These are phyloP conservation scores for Aspergillus calidoustus DNA, from an alignment of 2,329 filamentous ascomycete genomes.

Conservation along the genomic window DNA sequence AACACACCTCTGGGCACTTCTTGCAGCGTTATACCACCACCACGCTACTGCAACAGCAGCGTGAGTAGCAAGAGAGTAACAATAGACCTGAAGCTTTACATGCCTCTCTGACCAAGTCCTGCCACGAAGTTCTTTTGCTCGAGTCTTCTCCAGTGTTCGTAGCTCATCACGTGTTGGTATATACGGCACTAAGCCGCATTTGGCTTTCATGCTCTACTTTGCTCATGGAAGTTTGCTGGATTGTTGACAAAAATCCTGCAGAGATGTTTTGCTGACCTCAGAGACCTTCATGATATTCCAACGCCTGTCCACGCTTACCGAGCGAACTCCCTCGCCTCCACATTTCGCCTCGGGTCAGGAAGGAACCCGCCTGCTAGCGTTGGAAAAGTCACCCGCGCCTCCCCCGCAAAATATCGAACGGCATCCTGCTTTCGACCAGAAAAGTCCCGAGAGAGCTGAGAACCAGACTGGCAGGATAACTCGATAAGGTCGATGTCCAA, in stretches of 20 bases:
- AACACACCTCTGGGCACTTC: no score
- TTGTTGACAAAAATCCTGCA: background rate
- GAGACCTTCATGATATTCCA: background rate
- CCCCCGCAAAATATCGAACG: background rate
- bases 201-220: background rate
- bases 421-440: background rate
- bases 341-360: background rate
- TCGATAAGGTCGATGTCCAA: background rate
- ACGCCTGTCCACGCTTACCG: background rate
- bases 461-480: background rate
- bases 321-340: background rate
- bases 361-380: constrained; percentile 4
- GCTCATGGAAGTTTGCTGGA: background rate
- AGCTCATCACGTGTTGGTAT: background rate
- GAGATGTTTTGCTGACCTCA: background rate
- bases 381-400: constrained; percentile 2
- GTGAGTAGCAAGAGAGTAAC: no score
- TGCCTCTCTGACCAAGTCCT: background rate
- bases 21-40: no score
- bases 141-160: background rate
- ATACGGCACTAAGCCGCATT: background rate
- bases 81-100: background rate
- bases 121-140: background rate
- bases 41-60: no score
- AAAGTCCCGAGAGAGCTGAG: background rate